phyloP scores from a whole-genome alignment of 176 grass and related monocot genomes.

The Alloteropsis semialata region DNA sequence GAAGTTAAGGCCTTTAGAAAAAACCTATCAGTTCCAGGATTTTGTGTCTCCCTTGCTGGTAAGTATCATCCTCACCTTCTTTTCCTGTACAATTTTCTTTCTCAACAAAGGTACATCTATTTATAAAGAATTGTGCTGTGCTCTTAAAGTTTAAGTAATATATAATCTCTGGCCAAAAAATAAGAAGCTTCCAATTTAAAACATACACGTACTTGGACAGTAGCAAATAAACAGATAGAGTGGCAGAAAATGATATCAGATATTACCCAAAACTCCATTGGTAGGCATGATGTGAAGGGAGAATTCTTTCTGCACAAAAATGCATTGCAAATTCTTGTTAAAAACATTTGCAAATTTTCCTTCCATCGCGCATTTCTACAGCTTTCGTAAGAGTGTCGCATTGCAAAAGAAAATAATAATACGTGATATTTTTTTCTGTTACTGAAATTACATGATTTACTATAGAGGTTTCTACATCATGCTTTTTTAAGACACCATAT shows the following conservation, averaged over 20 bases:
- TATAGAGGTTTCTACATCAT: not conserved
- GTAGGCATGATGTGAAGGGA: not conserved
- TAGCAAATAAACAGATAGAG: not conserved
- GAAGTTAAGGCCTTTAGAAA: slow-evolving; percentile 81
- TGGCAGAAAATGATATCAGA: not conserved
- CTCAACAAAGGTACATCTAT: not conserved
- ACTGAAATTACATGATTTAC: not conserved
- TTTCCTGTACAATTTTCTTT: not conserved
- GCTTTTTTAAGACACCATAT: not conserved
- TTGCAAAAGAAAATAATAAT: not conserved
- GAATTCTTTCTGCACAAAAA: not conserved
- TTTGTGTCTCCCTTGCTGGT: slow-evolving; percentile 86
- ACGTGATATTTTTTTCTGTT: not conserved
- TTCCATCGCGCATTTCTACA: not conserved
- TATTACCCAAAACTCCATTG: not conserved
- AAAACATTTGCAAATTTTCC: not conserved
- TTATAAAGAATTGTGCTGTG: not conserved
- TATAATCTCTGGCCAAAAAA: not conserved
- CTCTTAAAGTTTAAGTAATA: not conserved
- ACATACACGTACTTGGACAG: not conserved
- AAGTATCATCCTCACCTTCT: not conserved
- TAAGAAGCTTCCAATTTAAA: not conserved
- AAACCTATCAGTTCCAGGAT: slow-evolving; percentile 71
- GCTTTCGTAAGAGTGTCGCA: not conserved
- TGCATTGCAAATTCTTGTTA: not conserved